Base-by-base conservation (phyloP, 495 filamentous ascomycete species). In the Penicillium cosmopolitanum region DNA sequence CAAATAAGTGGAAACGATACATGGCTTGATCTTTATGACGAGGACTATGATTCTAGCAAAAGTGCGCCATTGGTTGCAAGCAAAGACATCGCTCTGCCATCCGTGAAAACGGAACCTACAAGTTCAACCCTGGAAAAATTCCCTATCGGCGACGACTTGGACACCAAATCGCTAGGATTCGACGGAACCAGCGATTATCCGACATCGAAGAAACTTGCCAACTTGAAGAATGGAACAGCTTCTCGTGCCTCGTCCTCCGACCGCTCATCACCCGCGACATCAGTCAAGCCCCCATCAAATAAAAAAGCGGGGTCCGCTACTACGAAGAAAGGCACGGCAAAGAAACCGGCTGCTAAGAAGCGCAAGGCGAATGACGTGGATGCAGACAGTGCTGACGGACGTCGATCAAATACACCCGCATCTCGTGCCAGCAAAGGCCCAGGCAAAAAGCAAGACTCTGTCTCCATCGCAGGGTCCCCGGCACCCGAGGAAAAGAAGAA, bases 301-400 rank as follows among this genome's bases (percentile, higher is more conserved):
- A 78, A 73, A 51, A 82, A 81, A 53, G 50, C 66, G n/a, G 62
- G 65, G 2, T 67, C 76, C 9, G 66, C 65, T 3, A 66, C 69
- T 12, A 77, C 75, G 2, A 87, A 85, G 67, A 85, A 85, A 60
- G 83, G 81, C 4, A 78, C 75, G n/a, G 80, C 77, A 9, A 86
- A 79, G 65, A 87, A 87, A 58, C 72, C 82, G 3, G 65, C 80
- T 0, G 51, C 72, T 33, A 89, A 87, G 69, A 86, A 85, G 67
- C 84, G 84, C 56, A 87, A 85, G 60, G 56, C 81, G 34, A 70
- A 73, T 50, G 74, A 77, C 15, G 47, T 64, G 19, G 84, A 87
- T 15, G 57, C 58, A 18, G 81, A 84, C 15, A 80, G 76, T 53
- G 61, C 76, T 11, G 72, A 76, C 52, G 73, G 73, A 19, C 67